phyloP scores from a whole-genome alignment of 345 rosid genomes.

The Eucalyptus marginata region DNA sequence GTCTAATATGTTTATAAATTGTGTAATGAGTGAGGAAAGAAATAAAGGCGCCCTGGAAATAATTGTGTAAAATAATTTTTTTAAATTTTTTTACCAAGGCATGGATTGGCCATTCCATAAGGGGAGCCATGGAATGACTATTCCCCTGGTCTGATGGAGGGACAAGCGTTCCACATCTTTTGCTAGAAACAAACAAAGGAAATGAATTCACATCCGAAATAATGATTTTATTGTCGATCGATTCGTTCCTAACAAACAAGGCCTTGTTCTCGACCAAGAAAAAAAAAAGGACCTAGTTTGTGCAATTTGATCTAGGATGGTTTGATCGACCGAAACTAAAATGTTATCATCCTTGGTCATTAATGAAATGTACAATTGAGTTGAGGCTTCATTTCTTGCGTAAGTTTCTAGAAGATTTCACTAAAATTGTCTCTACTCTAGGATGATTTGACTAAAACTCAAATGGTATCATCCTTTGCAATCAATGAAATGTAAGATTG shows the following conservation, averaged over 20 bases:
- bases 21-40: background rate
- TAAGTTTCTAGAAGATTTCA: no score
- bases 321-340: no score
- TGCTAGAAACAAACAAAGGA: background rate
- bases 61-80: no score
- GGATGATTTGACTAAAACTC: no score
- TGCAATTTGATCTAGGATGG: background rate
- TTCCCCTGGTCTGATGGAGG: background rate
- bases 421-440: no score
- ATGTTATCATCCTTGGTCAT: no score
- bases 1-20: background rate
- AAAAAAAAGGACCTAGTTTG: background rate
- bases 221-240: background rate
- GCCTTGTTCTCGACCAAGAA: no score
- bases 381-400: no score
- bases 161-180: background rate
- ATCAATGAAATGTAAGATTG: no score
- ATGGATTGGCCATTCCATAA: background rate
- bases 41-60: background rate
- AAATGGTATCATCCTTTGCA: no score
- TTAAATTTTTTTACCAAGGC: background rate
- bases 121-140: no score
- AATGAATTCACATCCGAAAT: background rate
- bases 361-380: no score
- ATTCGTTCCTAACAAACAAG: background rate